phyloP scores from a whole-genome alignment of 2,329 filamentous ascomycete species.

The Claviceps paspali region DNA sequence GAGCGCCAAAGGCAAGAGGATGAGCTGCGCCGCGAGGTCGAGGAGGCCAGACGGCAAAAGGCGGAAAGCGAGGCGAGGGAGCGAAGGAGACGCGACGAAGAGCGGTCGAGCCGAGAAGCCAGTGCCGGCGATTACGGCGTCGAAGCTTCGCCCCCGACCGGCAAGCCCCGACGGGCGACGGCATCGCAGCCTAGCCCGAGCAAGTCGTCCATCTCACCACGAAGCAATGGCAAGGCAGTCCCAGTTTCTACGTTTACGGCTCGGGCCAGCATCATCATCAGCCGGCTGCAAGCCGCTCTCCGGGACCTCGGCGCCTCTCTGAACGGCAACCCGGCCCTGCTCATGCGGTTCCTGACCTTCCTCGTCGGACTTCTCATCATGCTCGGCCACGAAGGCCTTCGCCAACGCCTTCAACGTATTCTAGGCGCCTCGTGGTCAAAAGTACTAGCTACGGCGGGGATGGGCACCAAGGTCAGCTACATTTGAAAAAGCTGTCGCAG shows the following conservation, averaged over 20 bases:
- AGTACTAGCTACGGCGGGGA: conserved; percentile 69
- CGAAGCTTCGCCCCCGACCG: conserved; percentile 38
- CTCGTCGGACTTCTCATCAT: conserved; percentile 63
- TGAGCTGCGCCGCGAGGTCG: conserved; percentile 37
- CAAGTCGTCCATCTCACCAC: conserved; percentile 11
- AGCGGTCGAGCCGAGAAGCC: conserved; percentile 31
- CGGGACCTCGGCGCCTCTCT: conserved; percentile 34
- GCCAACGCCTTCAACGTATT: conserved; percentile 57
- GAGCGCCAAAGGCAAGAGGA: conserved; percentile 42
- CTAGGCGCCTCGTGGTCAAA: conserved; percentile 64
- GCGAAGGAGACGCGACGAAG: conserved; percentile 36
- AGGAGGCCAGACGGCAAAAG: conserved; percentile 38
- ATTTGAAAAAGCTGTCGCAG: no score
- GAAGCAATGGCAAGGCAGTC: conserved; percentile 15
- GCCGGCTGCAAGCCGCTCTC: conserved; percentile 35
- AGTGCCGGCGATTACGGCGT: conserved; percentile 57
- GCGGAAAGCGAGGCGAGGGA: conserved; percentile 45
- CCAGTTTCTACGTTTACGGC: conserved; percentile 24
- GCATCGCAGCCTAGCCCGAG: no score
- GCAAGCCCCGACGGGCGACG: no score
- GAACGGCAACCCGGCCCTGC: conserved; percentile 38
- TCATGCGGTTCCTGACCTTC: conserved; percentile 58
- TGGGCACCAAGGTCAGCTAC: conserved; percentile 96
- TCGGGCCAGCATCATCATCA: conserved; percentile 36
- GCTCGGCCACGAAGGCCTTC: conserved; percentile 57